These are phyloP conservation scores for Coemansia sp. DNA, from an alignment of 192 early-diverging fungal genomes.

Conservation along the genomic window DNA sequence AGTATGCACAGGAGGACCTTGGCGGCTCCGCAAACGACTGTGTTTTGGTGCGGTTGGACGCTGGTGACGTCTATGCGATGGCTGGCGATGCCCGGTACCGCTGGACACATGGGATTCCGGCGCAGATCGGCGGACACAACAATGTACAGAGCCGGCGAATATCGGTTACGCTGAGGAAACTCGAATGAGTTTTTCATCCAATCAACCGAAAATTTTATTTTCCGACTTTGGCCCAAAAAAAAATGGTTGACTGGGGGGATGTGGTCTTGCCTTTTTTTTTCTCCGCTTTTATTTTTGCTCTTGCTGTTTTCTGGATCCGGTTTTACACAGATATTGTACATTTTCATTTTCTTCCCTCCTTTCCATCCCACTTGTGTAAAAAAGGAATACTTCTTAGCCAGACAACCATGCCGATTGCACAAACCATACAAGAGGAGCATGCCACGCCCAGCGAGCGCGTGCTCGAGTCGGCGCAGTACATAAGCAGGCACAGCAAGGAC, in stretches of 20 bases:
- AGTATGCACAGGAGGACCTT: constrained; percentile 13
- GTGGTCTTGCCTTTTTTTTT: background rate
- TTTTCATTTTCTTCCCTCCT: background rate
- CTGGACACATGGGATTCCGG: constrained; percentile 61
- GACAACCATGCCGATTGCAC: constrained; percentile 27
- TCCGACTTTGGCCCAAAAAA: constrained; percentile 5
- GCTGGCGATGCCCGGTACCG: constrained; percentile 53
- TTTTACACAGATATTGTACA: background rate
- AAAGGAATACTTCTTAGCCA: constrained; percentile 4
- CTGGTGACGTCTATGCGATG: constrained; percentile 56
- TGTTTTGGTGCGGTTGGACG: constrained; percentile 26
- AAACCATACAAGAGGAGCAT: background rate
- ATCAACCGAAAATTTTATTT: too few relatives aligned
- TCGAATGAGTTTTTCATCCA: background rate
- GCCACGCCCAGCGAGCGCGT: constrained; percentile 21
- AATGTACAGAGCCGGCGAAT: constrained; percentile 22
- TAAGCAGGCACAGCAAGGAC: constrained; percentile 59
- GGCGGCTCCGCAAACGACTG: background rate
- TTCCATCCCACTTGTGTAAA: background rate
- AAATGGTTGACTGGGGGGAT: background rate
- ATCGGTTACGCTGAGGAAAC: constrained; percentile 44
- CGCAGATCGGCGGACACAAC: constrained; percentile 10
- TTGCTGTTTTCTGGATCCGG: background rate
- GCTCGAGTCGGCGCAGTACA: constrained; percentile 40
- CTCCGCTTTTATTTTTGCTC: background rate